Evolutionary conservation across 495 filamentous ascomycete genomes (phyloP).

Genomic region (Pyronema omphalodes): DNA sequence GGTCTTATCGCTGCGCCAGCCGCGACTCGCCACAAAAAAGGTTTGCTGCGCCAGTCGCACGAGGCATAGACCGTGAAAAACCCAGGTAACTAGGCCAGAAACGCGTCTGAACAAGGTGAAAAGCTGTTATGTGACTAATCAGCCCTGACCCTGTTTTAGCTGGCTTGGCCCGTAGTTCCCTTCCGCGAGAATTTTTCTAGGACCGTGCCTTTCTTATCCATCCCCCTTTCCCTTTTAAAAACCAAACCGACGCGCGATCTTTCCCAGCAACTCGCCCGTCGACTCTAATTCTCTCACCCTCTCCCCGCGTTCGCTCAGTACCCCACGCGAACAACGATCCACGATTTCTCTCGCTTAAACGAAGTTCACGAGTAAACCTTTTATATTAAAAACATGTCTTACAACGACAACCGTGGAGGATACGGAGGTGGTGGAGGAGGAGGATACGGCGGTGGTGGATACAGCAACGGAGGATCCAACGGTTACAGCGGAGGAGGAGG

Average conservation of each 20-base stretch:
- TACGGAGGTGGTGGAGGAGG: conserved; percentile 22
- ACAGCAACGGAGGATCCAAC: conserved; percentile 24
- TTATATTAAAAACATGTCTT: conserved; percentile 15
- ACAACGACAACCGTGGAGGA: conserved; percentile 21
- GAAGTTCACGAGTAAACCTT: not conserved
- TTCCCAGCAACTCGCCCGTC: not conserved
- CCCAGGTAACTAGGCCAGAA: not conserved
- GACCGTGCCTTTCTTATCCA: not conserved
- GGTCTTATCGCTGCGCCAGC: not conserved
- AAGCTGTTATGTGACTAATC: not conserved
- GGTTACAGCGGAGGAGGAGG: conserved; percentile 28
- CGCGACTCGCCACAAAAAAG: not conserved
- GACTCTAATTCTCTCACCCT: not conserved
- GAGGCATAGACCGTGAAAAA: not conserved
- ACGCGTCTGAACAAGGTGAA: too few species aligned
- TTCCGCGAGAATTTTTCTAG: not conserved
- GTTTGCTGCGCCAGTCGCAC: not conserved
- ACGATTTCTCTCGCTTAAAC: not conserved
- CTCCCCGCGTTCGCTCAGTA: not conserved
- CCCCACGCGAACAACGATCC: not conserved
- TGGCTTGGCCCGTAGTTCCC: not conserved
- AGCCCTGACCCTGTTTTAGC: not conserved
- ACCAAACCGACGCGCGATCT: not conserved
- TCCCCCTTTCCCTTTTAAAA: conserved; percentile 2
- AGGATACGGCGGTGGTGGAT: conserved; percentile 23